Percentiles rank a stretch among this genome's conserved stretches.
These are phyloP conservation scores for Cantharellus cinnabarinus DNA, from an alignment of 768 basidiomycete species.

Conservation along the genomic window DNA sequence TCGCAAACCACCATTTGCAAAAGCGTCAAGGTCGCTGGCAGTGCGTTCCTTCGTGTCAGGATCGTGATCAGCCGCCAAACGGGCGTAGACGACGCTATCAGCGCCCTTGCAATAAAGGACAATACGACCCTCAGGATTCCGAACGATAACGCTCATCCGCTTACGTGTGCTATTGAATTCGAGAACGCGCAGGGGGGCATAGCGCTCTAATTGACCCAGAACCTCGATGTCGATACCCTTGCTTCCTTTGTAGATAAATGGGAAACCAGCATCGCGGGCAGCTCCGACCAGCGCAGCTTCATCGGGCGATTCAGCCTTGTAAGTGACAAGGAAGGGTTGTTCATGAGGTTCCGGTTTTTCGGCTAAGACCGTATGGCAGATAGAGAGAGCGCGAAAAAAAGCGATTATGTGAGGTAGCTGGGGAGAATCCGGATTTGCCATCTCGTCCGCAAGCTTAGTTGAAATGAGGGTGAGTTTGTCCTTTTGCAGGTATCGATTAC, in stretches of 20 bases:
- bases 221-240: slow-evolving; percentile 75
- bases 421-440: slow-evolving; percentile 35
- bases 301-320: slow-evolving; percentile 94
- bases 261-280: slow-evolving; percentile 84
- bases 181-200: slow-evolving; percentile 56
- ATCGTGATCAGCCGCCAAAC: slow-evolving; percentile 62
- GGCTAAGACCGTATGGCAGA: slow-evolving; percentile 82
- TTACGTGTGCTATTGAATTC: slow-evolving; percentile 93
- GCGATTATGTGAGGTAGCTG: slow-evolving; percentile 50
- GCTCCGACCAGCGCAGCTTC: slow-evolving; percentile 87
- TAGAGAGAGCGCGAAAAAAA: slow-evolving; percentile 87
- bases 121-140: slow-evolving; percentile 63
- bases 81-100: slow-evolving; percentile 81
- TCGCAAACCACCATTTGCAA: slow-evolving; percentile 81
- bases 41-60: slow-evolving; percentile 54
- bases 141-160: slow-evolving; percentile 84
- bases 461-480: slow-evolving; percentile 77
- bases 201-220: slow-evolving; percentile 70
- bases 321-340: slow-evolving; percentile 47
- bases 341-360: slow-evolving; percentile 45
- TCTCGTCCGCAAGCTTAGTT: slow-evolving; percentile 61
- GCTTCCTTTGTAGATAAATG: slow-evolving; percentile 59
- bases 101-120: slow-evolving; percentile 93
- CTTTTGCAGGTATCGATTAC: slow-evolving; percentile 66
- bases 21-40: slow-evolving; percentile 70